Base-by-base conservation (phyloP, 2,329 filamentous ascomycete genomes). In the Phaeosphaeria sp. region DNA sequence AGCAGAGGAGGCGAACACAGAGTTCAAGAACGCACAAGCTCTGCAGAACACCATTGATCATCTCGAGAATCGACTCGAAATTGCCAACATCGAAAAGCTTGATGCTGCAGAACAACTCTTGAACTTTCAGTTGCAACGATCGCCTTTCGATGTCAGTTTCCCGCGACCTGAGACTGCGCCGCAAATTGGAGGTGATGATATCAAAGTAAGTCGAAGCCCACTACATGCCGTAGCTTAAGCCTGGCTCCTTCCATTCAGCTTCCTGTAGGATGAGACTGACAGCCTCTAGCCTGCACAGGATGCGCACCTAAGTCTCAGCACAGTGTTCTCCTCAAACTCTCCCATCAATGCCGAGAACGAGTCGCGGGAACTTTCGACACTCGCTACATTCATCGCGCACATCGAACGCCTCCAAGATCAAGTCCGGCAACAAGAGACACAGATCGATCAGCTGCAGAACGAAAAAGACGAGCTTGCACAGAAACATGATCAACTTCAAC, bases 41-140 rank as follows among this genome's bases (percentile, higher is more conserved):
- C 57, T 79, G 36, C 74, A 76, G 46, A 78, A 77, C 48, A 75
- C 72, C 0, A 69, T 77, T 7, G 71, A 74, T 17, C 70, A 78
- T 49, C 67, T 81, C 6, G 77, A 80, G 49, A 72, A 68, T 18
- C 72, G 78, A 7, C 64, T 81, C 33, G 72, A 76, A 33, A 65
- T 75, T 15, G 74, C 78, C 20, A 81, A 82, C 56, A 70, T 72
- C 17, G 72, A 78, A 53, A 79, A 77, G 51, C 45, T 79, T 0
- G 80, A 82, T 55, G 75, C 76, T 11, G 72, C 78, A 51, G 72
- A 78, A 46, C 68, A 77, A 46, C 54, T 78, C 9, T 71, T 68
- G 43, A 73, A 73, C 49, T 55, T 77, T 8, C 65, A 61, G 27
- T 56, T 64, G 4, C 56, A 70, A 27, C 72, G 73, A 40, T 63